phyloP scores from a whole-genome alignment of 1,284 basidiomycete species.

The Apiotrichum sp. region DNA sequence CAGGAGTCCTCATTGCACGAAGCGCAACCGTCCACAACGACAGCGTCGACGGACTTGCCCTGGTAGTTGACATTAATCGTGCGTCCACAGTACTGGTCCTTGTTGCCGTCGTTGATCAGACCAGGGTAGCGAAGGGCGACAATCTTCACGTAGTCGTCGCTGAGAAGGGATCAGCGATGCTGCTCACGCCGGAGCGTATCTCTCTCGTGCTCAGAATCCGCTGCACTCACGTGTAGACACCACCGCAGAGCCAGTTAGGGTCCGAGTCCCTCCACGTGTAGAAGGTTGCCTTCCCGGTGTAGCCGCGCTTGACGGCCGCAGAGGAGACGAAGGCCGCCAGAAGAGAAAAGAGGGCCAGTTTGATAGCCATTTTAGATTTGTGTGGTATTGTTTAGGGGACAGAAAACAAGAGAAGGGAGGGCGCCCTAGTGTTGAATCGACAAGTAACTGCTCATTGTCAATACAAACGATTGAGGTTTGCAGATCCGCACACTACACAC shows the following conservation, averaged over 20 bases:
- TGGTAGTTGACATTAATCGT: conserved; percentile 4
- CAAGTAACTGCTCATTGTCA: too few species aligned
- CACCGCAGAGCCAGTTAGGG: conserved; percentile 2
- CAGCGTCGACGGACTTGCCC: conserved; percentile 4
- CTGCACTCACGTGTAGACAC: neutral
- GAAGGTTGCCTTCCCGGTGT: neutral
- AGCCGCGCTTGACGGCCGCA: too few species aligned
- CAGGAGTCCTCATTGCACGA: neutral
- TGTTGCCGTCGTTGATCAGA: neutral
- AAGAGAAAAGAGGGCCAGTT: too few species aligned
- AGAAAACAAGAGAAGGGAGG: too few species aligned
- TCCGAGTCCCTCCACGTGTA: conserved; percentile 4
- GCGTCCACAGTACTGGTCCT: conserved; percentile 3
- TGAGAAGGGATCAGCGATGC: neutral
- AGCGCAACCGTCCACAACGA: conserved; percentile 5
- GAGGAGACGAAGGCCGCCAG: too few species aligned
- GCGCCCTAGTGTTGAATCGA: too few species aligned
- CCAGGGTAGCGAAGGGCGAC: conserved; percentile 1
- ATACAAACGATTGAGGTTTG: too few species aligned
- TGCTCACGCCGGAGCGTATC: too few species aligned
- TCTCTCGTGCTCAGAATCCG: too few species aligned
- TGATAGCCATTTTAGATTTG: too few species aligned
- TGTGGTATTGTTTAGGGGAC: too few species aligned
- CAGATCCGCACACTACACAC: too few species aligned
- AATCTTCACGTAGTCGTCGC: neutral